Base-by-base conservation (phyloP, 257 asterid genomes). In the Sherardia arvensis region DNA sequence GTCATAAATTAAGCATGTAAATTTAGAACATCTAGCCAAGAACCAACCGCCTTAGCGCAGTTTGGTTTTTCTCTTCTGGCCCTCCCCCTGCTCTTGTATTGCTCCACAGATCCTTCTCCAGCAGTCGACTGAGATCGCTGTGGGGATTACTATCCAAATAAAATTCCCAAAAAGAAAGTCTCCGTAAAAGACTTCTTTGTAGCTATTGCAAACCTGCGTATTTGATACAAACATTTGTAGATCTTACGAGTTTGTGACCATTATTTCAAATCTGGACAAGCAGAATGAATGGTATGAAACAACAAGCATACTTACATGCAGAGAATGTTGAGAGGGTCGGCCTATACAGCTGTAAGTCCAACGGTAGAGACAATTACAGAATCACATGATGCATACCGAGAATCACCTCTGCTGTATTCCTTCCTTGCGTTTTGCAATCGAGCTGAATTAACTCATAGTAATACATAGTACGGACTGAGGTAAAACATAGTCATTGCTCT, bases 351-450 rank as follows among this genome's bases (percentile, higher is more conserved):
- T 4, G 96, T 90, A 34, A 90, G 78, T 67, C 90, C 95, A 83
- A 85, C 95, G 36, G 87, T 81, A 53, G 94, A 76, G 14, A 93
- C 79, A 1, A 90, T 77, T 53, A 68, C 84, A 74, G 99, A 75
- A 74, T 87, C 80, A 2, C 95, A 85, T 15, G 80, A 86, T 32
- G 79, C 97, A 22, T 87, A 93, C 71, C 95, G 79, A 54, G 99
- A 93, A 77, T 93, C 99, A 8, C 99, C 97, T 78, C 84, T 90
- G 81, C 96, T 85, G 69, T 93, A 93, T 74, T 93, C 99, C 73
- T 93, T 93, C 97, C 99, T 97, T 93, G 81, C 34, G 68, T 23
- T 26, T 59, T 65, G 45, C 54, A 57, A n/a, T n/a, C n/a, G n/a
- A n/a, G n/a, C n/a, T n/a, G n/a, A n/a, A n/a, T n/a, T n/a, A n/a